These are phyloP conservation scores for Plasmodium malariae DNA, from an alignment of 169 alveolate species.

Conservation along the genomic window DNA sequence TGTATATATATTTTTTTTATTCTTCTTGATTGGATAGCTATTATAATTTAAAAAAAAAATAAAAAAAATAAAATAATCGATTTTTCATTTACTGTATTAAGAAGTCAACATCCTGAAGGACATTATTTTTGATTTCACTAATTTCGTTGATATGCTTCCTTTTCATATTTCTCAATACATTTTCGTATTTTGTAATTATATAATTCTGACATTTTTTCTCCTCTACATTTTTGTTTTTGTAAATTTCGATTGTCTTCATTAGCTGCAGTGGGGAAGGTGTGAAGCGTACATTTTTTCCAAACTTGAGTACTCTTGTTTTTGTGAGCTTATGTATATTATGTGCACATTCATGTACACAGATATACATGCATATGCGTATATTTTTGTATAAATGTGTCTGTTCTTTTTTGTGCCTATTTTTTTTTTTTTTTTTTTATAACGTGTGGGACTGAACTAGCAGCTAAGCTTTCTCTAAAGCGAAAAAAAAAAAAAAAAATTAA, in stretches of 20 bases:
- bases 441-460: too few species aligned
- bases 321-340: too few species aligned
- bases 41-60: neutral
- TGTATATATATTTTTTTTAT: neutral
- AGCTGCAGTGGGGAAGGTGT: conserved; percentile 18
- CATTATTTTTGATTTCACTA: conserved; percentile 56
- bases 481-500: too few species aligned
- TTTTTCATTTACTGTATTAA: conserved; percentile 58
- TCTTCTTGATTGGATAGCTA: neutral
- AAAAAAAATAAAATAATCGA: neutral
- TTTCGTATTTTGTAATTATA: conserved; percentile 49
- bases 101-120: conserved; percentile 68
- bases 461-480: too few species aligned
- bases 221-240: conserved; percentile 56
- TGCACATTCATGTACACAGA: too few species aligned
- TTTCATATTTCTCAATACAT: conserved; percentile 34
- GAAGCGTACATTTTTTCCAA: too few species aligned
- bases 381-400: too few species aligned
- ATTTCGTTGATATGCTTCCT: conserved; percentile 49
- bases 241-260: conserved; percentile 50
- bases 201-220: conserved; percentile 27
- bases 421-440: too few species aligned
- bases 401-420: too few species aligned
- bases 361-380: too few species aligned
- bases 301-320: too few species aligned